Conservation (phyloP, 805 yeast species). For the Blastobotrys terrestris region DNA sequence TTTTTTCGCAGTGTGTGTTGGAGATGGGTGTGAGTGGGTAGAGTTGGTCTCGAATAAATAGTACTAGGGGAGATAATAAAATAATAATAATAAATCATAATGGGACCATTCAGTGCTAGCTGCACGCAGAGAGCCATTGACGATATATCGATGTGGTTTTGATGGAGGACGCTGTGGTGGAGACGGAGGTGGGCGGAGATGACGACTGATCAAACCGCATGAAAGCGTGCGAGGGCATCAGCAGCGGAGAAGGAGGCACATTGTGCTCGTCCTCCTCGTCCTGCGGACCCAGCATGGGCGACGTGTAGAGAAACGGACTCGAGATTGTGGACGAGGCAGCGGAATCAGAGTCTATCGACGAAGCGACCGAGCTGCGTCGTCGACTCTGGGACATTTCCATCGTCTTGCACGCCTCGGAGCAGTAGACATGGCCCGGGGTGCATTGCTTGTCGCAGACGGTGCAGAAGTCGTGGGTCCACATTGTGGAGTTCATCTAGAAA, state of each 20-base stretch:
- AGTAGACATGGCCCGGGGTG: slow-evolving; percentile 38
- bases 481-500: slow-evolving; percentile 10
- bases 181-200: neutral
- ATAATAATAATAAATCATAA: no score
- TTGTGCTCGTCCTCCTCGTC: neutral
- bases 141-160: neutral
- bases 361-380: neutral
- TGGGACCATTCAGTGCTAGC: no score
- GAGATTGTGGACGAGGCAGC: neutral
- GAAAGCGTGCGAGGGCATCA: slow-evolving; percentile 5
- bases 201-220: neutral
- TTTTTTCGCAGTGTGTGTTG: no score
- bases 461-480: slow-evolving; percentile 49
- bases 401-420: slow-evolving; percentile 40
- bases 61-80: no score
- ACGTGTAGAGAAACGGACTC: slow-evolving; percentile 3
- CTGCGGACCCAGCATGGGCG: slow-evolving; percentile 9
- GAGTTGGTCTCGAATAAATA: no score
- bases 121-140: slow-evolving; percentile 5
- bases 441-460: slow-evolving; percentile 51
- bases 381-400: neutral
- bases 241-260: slow-evolving; percentile 10
- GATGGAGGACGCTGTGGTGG: slow-evolving; percentile 1
- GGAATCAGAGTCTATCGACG: neutral
- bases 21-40: no score